Conservation (phyloP, 2,329 filamentous ascomycete genomes). For the Fusarium verticillioides region DNA sequence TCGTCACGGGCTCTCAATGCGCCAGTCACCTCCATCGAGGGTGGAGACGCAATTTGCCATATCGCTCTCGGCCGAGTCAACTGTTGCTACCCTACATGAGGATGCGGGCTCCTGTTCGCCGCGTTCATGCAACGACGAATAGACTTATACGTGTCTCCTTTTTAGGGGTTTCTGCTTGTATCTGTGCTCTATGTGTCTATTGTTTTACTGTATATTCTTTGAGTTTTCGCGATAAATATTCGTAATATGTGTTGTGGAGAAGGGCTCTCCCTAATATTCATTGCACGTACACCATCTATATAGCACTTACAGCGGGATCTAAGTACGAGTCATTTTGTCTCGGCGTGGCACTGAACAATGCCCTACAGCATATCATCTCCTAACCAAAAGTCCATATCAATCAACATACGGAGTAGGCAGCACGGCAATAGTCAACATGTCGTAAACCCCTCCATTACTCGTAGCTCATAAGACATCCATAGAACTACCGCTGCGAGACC, state of each 20-base stretch:
- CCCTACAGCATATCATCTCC: neutral
- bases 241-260: neutral
- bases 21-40: neutral
- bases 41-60: slow-evolving; percentile 29
- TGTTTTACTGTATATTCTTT: neutral
- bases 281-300: neutral
- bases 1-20: slow-evolving; percentile 24
- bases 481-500: slow-evolving; percentile 3
- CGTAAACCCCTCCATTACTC: neutral
- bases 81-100: slow-evolving; percentile 27
- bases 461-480: slow-evolving; percentile 14
- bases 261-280: neutral
- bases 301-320: neutral
- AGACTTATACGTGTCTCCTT: neutral
- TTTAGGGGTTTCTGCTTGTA: neutral
- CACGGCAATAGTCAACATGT: neutral
- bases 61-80: slow-evolving; percentile 30
- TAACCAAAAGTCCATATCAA: neutral
- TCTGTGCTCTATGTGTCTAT: neutral
- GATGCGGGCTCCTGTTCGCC: neutral
- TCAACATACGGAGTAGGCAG: neutral
- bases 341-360: neutral
- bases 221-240: neutral
- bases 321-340: neutral
- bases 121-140: neutral